Evolutionary conservation across 2,329 filamentous ascomycete genomes (phyloP), one percentile per base, ranked within the genome.

Genomic region (Didymellaceae sp.): DNA sequence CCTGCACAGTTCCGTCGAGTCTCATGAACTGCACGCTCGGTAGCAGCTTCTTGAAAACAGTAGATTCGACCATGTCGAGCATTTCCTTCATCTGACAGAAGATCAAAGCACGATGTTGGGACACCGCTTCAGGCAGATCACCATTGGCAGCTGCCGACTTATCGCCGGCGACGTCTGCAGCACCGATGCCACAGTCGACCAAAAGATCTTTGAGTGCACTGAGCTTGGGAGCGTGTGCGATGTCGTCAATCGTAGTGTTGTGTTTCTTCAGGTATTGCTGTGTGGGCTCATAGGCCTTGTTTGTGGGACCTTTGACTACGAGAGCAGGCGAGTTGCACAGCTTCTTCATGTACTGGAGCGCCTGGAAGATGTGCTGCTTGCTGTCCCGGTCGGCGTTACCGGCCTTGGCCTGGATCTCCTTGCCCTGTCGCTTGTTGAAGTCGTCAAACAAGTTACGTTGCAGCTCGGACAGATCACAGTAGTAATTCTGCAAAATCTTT

Each of bases 21-120:
- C 95, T 89, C 50, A 97, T 84, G 70, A 88, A 97, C 28, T 95
- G 94, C 5, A 97, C 92, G 0, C 88, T 89, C 1, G 94, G 94
- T n/a, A 99, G 82, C 75, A 97, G 82, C 66, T 89, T 88, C 72
- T 90, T 91, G 30, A 99, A 78, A 1, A 99, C 94, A 50, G 93
- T 92, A 64, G 89, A 91, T 70, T 97, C 92, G 2, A 99, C 95
- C 85, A 99, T 97, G 73, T 99, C 94, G 18, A 99, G 82, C 95
- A 99, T 99, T 74, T 99, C 94, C 76, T 99, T 99, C 91, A 99
- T 97, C 73, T 99, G 94, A 67, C 94, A 99, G 80, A 99, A 99
- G 61, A 99, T 89, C 21, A 99, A 84, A 0, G 94, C 95, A 34
- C 94, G 90, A 71, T 99, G 94, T 22, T 93, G 94, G 55, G 94